Evolutionary conservation across 164 flowering plant genomes (phyloP).

Genomic region (Vitis rotundifolia): DNA sequence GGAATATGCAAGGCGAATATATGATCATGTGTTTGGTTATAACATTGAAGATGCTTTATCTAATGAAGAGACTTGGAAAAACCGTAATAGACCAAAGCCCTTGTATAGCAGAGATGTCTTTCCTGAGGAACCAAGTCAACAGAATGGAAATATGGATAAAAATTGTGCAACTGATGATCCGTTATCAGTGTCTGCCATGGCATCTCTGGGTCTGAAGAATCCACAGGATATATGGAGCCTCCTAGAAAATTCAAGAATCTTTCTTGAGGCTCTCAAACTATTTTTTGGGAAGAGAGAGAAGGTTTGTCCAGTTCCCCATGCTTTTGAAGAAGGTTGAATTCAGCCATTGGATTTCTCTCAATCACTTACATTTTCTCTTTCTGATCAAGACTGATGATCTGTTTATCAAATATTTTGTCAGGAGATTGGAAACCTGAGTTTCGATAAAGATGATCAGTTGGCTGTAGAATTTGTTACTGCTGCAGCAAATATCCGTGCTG

Average conservation of each 20-base stretch:
- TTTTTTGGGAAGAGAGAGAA: conserved; percentile 69
- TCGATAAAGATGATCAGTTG: conserved; percentile 97
- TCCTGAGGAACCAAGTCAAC: conserved; percentile 31
- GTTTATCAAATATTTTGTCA: conserved; percentile 19
- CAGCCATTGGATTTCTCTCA: conserved; percentile 1
- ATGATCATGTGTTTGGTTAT: conserved; percentile 96
- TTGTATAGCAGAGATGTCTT: conserved; percentile 66
- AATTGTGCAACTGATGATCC: conserved; percentile 31
- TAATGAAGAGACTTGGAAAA: conserved; percentile 96
- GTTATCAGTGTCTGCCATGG: conserved; percentile 74
- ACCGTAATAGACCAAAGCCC: conserved; percentile 81
- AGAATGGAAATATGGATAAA: conserved; percentile 59
- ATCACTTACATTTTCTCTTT: not conserved
- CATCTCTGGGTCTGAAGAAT: conserved; percentile 78
- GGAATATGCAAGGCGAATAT: conserved; percentile 83
- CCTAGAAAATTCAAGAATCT: conserved; percentile 70
- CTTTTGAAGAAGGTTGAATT: conserved; percentile 5
- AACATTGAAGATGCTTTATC: conserved; percentile 88
- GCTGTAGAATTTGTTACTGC: conserved; percentile 99
- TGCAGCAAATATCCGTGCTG: conserved; percentile 95
- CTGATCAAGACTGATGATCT: not conserved
- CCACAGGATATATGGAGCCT: conserved; percentile 96
- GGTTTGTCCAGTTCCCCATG: conserved; percentile 39
- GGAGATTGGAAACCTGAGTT: conserved; percentile 85
- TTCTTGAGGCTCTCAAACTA: conserved; percentile 76